Conservation (phyloP, 345 rosid genomes). For the Durio zibethinus region DNA sequence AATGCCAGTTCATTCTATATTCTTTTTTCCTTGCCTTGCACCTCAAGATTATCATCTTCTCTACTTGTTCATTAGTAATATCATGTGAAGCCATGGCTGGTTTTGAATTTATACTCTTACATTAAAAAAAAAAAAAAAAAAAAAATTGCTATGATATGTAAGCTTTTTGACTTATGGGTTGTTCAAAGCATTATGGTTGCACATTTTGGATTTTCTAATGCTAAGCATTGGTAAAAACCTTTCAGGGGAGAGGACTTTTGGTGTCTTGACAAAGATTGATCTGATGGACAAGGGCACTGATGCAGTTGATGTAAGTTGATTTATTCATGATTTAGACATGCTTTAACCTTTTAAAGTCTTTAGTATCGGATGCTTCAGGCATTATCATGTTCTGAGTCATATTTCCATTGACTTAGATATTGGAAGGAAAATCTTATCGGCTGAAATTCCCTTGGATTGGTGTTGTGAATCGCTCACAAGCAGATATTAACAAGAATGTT, state of each 20-base stretch:
- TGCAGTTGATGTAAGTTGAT: conserved; percentile 86
- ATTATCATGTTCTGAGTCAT: conserved; percentile 10
- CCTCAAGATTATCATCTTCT: not conserved
- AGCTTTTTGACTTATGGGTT: not conserved
- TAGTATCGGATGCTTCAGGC: conserved; percentile 10
- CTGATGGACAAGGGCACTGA: conserved; percentile 99
- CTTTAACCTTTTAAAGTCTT: not conserved
- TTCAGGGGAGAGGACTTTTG: conserved; percentile 94
- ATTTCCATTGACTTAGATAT: conserved; percentile 46
- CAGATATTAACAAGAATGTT: conserved; percentile 92
- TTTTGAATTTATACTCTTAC: not conserved
- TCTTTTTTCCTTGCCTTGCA: not conserved
- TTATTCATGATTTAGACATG: not conserved
- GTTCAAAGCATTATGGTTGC: not conserved
- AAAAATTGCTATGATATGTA: not conserved
- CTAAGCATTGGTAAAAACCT: conserved; percentile 12
- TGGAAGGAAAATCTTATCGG: conserved; percentile 88
- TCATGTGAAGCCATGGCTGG: not conserved
- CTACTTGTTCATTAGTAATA: not conserved
- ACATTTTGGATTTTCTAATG: not conserved
- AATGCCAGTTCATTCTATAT: not conserved
- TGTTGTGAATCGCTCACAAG: conserved; percentile 98
- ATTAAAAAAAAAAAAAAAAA: not conserved
- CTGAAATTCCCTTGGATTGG: conserved; percentile 98
- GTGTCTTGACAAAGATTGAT: conserved; percentile 98